Evolutionary conservation across 345 rosid species (phyloP).

Genomic region (Aquilaria yunnanensis): DNA sequence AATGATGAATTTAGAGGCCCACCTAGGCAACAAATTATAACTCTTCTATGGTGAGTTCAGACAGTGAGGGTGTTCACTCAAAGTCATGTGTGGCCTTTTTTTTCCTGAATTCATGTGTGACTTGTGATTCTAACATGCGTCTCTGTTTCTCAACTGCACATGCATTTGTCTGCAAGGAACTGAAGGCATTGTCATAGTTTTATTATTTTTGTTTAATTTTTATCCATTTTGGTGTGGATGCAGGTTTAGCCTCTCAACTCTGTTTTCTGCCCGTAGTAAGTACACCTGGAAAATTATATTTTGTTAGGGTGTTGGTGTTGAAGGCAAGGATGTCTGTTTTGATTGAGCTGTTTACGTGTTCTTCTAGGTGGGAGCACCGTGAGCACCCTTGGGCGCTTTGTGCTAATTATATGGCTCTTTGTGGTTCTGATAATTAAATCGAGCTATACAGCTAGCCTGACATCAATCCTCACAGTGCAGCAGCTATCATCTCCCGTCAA

Average conservation of each 20-base stretch:
- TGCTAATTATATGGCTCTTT: conserved; percentile 85
- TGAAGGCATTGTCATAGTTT: no score
- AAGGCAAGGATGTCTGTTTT: conserved; percentile 7
- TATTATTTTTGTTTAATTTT: conserved; percentile 12
- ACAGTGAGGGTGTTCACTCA: no score
- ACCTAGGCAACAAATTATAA: conserved; percentile 64
- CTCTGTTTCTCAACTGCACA: no score
- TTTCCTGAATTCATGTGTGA: no score
- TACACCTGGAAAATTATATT: conserved; percentile 5
- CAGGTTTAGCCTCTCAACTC: conserved; percentile 98
- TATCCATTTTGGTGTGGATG: conserved; percentile 25
- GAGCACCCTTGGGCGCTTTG: conserved; percentile 79
- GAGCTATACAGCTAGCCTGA: conserved; percentile 94
- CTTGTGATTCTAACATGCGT: no score
- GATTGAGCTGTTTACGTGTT: conserved; percentile 15
- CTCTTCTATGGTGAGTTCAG: conserved; percentile 72
- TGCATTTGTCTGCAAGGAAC: no score
- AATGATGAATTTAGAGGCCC: conserved; percentile 96
- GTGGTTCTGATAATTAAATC: conserved; percentile 91
- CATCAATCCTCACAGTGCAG: conserved; percentile 91
- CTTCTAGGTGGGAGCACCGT: conserved; percentile 75
- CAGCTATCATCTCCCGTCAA: conserved; percentile 74
- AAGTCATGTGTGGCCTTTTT: no score
- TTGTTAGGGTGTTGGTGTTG: background rate
- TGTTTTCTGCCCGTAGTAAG: conserved; percentile 93